Conservation (phyloP, 352 stramenopile species). For the Aphanomyces astaci region DNA sequence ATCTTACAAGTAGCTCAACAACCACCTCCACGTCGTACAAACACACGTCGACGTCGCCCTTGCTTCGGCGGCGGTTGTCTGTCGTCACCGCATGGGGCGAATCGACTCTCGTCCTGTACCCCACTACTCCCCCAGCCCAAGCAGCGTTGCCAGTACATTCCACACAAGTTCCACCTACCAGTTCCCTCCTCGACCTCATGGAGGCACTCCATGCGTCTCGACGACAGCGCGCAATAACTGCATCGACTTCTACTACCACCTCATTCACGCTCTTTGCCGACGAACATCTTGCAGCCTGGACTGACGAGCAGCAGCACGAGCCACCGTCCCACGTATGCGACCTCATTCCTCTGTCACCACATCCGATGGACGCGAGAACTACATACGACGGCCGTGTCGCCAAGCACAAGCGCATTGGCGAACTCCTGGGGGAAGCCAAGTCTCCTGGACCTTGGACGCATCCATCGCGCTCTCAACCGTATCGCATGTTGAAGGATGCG, state of each 20-base stretch:
- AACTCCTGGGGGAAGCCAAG: constrained; percentile 13
- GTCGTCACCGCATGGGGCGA: neutral
- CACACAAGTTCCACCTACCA: no score
- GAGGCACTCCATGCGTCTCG: neutral
- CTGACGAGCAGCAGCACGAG: neutral
- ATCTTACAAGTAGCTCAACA: neutral
- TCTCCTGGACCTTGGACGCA: constrained; percentile 3
- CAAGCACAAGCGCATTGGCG: constrained; percentile 22
- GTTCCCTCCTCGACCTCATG: no score
- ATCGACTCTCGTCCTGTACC: neutral
- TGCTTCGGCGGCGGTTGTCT: neutral
- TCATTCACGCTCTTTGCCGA: constrained; percentile 4
- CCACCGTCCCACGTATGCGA: neutral
- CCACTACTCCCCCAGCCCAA: neutral
- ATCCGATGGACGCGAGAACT: neutral
- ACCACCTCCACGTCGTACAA: neutral
- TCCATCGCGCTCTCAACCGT: neutral
- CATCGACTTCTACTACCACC: neutral
- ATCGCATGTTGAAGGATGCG: neutral
- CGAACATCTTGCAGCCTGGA: neutral
- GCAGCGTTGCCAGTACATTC: no score
- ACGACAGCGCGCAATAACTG: neutral
- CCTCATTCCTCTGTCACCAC: neutral
- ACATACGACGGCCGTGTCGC: constrained; percentile 15
- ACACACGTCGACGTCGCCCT: neutral